phyloP scores from a whole-genome alignment of 2,329 filamentous ascomycete species.

The Ophiocordyceps robertsii region DNA sequence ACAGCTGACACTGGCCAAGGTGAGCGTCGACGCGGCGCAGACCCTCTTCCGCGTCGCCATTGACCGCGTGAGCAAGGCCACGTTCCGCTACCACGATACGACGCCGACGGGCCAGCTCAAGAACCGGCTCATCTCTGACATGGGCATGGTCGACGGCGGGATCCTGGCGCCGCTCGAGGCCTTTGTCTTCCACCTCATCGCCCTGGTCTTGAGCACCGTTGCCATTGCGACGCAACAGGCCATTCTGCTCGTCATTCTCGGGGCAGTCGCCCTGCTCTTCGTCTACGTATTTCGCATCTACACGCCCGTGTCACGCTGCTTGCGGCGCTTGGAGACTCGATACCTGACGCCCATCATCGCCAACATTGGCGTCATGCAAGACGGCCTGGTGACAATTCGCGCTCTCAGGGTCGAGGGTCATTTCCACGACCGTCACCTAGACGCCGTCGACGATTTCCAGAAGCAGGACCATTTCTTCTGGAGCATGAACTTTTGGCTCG shows the following conservation, averaged over 20 bases:
- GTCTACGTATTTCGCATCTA: slow-evolving; percentile 64
- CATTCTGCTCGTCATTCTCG: slow-evolving; percentile 58
- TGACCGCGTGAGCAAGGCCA: slow-evolving; percentile 60
- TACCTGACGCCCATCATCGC: slow-evolving; percentile 81
- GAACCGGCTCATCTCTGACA: slow-evolving; percentile 84
- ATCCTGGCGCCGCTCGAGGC: slow-evolving; percentile 61
- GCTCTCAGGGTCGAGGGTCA: slow-evolving; percentile 67
- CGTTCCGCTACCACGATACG: slow-evolving; percentile 82
- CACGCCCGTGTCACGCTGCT: slow-evolving; percentile 68
- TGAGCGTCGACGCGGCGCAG: slow-evolving; percentile 67
- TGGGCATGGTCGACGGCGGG: slow-evolving; percentile 79
- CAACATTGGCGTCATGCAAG: slow-evolving; percentile 79
- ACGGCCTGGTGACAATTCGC: slow-evolving; percentile 75
- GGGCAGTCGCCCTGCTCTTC: slow-evolving; percentile 54
- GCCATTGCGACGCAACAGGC: slow-evolving; percentile 75
- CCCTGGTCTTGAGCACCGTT: slow-evolving; percentile 57
- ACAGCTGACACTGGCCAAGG: slow-evolving; percentile 57
- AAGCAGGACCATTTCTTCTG: slow-evolving; percentile 96
- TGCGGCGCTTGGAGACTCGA: slow-evolving; percentile 78
- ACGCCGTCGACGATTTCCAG: slow-evolving; percentile 77
- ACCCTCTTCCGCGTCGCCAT: slow-evolving; percentile 63
- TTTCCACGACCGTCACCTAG: slow-evolving; percentile 69
- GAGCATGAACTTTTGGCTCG: slow-evolving; percentile 75
- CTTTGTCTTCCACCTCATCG: slow-evolving; percentile 57
- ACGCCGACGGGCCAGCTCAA: slow-evolving; percentile 82